Evolutionary conservation across 1,284 basidiomycete species (phyloP).

Genomic region (Trametes sp.): DNA sequence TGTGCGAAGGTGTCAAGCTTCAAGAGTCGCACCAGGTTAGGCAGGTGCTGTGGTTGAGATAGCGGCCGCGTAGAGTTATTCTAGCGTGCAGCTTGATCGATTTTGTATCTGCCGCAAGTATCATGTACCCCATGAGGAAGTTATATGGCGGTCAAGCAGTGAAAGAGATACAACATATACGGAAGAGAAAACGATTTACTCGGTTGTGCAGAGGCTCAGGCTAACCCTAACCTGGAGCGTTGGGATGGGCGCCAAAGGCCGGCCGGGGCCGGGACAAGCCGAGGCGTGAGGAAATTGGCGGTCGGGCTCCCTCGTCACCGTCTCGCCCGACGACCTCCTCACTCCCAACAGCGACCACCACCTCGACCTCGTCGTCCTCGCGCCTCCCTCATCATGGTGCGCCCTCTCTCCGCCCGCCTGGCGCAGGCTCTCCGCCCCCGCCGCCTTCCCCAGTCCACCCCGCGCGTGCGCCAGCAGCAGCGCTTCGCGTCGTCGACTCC

Average conservation of each 20-base stretch:
- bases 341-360: conserved; percentile 35
- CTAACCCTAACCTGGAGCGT: neutral
- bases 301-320: conserved; percentile 32
- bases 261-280: conserved; percentile 24
- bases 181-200: no score
- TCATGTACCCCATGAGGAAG: no score
- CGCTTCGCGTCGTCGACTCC: conserved; percentile 42
- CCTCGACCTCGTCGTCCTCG: conserved; percentile 30
- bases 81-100: no score
- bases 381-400: conserved; percentile 37
- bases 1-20: no score
- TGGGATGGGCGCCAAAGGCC: neutral
- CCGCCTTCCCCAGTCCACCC: conserved; percentile 32
- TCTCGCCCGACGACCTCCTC: conserved; percentile 31
- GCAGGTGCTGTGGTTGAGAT: neutral
- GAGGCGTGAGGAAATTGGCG: conserved; percentile 31
- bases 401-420: conserved; percentile 38
- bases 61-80: neutral
- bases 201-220: neutral
- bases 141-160: no score
- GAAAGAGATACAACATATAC: no score
- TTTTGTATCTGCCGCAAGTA: no score
- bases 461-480: conserved; percentile 31
- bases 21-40: neutral
- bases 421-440: conserved; percentile 40